Conservation (phyloP, 306 rosid species). For the Prunus padus region DNA sequence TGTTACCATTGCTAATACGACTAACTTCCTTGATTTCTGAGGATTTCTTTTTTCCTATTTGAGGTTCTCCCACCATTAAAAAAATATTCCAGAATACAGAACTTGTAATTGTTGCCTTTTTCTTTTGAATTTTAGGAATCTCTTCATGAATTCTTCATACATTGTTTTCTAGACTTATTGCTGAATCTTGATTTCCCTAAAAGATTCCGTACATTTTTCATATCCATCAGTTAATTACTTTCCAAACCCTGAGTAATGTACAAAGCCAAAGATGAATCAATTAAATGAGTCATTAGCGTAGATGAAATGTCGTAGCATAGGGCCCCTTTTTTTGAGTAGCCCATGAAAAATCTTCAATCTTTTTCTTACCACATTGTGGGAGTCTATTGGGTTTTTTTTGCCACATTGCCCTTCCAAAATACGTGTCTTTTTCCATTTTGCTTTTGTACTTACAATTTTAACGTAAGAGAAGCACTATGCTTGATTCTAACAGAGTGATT, state of each 20-base stretch:
- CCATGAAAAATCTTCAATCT: neutral
- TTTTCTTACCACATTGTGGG: neutral
- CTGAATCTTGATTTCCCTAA: neutral
- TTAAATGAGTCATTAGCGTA: neutral
- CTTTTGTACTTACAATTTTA: neutral
- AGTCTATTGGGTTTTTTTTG: neutral
- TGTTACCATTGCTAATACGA: too few relatives aligned
- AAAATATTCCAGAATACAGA: neutral
- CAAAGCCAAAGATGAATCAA: neutral
- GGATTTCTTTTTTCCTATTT: neutral
- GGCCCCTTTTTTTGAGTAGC: neutral
- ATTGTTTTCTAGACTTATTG: neutral
- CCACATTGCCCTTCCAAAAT: neutral
- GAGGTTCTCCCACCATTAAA: neutral
- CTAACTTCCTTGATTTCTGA: too few relatives aligned
- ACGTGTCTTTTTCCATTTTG: neutral
- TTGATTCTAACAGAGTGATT: constrained; percentile 31
- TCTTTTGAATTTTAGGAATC: neutral
- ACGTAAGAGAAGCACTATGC: neutral
- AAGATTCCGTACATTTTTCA: neutral
- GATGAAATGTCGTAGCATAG: neutral
- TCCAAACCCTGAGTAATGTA: neutral
- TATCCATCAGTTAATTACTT: neutral
- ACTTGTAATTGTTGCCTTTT: too few relatives aligned
- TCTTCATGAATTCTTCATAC: neutral